These are phyloP conservation scores for Cutaneotrichosporon mucoides DNA, from an alignment of 1,284 basidiomycete species.

Conservation along the genomic window DNA sequence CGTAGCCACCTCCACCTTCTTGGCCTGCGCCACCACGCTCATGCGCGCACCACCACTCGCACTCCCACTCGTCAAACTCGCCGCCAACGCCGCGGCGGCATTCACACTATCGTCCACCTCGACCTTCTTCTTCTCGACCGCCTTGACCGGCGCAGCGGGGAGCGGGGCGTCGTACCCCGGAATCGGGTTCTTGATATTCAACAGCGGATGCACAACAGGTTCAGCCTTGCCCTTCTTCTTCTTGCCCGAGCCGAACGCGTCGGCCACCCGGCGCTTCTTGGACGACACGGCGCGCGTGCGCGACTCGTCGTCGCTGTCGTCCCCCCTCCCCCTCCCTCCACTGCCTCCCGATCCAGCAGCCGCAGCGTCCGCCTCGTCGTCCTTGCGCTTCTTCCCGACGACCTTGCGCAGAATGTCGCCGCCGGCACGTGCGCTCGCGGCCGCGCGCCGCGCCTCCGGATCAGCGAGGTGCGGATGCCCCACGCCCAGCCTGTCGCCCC, in stretches of 20 bases:
- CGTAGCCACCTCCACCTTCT: not conserved
- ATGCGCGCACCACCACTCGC: not conserved
- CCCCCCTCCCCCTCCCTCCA: not conserved
- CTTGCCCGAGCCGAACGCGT: slow-evolving; percentile 28
- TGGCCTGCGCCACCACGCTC: not conserved
- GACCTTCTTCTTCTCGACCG: no score
- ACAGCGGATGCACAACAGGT: slow-evolving; percentile 7
- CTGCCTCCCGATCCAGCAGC: not conserved
- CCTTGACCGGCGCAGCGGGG: not conserved
- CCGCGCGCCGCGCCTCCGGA: slow-evolving; percentile 2
- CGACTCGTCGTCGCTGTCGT: slow-evolving; percentile 19
- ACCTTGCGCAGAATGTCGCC: slow-evolving; percentile 14
- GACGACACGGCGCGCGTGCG: slow-evolving; percentile 17
- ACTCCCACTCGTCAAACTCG: not conserved
- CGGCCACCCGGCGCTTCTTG: slow-evolving; percentile 24
- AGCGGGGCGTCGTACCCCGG: slow-evolving; percentile 13
- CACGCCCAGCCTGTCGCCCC: slow-evolving; percentile 29
- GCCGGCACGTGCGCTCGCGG: slow-evolving; percentile 6
- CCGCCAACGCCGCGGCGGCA: not conserved
- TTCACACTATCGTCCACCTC: not conserved
- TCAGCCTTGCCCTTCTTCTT: slow-evolving; percentile 19
- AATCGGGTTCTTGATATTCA: slow-evolving; percentile 14
- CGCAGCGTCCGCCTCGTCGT: slow-evolving; percentile 10
- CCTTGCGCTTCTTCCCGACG: slow-evolving; percentile 16
- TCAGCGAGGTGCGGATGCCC: slow-evolving; percentile 35